phyloP scores from a whole-genome alignment of 345 rosid species.

The Euclidium syriacum region DNA sequence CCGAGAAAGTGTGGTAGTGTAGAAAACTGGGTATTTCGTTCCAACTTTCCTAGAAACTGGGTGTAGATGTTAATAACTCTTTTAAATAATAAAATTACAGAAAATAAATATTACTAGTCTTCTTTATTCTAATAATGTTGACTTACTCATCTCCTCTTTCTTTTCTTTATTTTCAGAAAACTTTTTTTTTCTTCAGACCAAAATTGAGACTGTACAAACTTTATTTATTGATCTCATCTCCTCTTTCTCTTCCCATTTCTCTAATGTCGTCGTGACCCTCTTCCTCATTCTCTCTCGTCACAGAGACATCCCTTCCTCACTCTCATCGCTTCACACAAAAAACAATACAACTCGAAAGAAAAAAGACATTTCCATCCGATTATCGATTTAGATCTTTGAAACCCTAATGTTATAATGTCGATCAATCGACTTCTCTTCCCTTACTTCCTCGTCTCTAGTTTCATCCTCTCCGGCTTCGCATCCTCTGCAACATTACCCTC shows the following conservation, averaged over 20 bases:
- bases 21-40: no score
- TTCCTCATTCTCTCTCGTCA: background rate
- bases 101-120: background rate
- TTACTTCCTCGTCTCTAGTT: constrained; percentile 7
- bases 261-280: constrained; percentile 1
- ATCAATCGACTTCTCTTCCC: constrained; percentile 8
- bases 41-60: no score
- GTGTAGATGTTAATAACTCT: no score
- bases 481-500: constrained; percentile 27
- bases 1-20: no score
- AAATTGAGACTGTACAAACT: no score
- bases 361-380: background rate
- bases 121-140: constrained; percentile 9
- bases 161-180: no score
- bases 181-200: no score
- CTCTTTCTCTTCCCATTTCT: background rate
- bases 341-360: background rate
- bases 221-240: no score
- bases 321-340: background rate
- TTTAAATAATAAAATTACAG: background rate
- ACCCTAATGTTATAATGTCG: constrained; percentile 16
- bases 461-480: constrained; percentile 14
- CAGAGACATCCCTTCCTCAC: background rate
- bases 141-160: constrained; percentile 11
- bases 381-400: background rate